A percentile compares a stretch with the other conserved stretches of the same genome.
phyloP scores from a whole-genome alignment of 1,284 basidiomycete species.

The Trametes sp. region DNA sequence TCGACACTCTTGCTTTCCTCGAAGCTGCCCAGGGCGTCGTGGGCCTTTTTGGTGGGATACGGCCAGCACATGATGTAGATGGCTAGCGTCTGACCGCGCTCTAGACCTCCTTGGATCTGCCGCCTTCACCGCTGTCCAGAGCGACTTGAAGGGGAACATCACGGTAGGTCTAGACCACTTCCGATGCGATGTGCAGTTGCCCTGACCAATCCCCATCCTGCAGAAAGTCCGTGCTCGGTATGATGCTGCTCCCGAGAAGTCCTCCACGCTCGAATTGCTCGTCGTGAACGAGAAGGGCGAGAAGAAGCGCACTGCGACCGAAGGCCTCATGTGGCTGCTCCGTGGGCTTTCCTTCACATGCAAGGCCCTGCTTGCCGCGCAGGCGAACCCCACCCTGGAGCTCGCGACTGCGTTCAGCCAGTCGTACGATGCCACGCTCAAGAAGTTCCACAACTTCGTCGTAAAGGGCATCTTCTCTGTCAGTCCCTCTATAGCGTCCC shows the following conservation, averaged over 20 bases:
- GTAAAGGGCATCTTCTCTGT: constrained; percentile 88
- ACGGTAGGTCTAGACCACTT: constrained; percentile 57
- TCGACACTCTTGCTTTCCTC: constrained; percentile 90
- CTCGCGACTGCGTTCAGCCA: constrained; percentile 82
- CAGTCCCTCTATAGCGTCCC: constrained; percentile 45
- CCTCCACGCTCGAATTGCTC: constrained; percentile 85
- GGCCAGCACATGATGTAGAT: background rate
- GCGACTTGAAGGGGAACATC: constrained; percentile 94
- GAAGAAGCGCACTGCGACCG: constrained; percentile 89
- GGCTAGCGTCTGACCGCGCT: background rate
- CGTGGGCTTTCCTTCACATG: constrained; percentile 94
- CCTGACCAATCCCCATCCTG: background rate
- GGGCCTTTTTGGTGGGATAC: constrained; percentile 84
- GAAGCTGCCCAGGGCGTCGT: constrained; percentile 92
- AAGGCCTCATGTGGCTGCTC: constrained; percentile 92
- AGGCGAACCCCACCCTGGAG: constrained; percentile 75
- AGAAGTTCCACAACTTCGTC: constrained; percentile 89
- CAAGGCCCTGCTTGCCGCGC: constrained; percentile 79
- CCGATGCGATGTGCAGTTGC: background rate
- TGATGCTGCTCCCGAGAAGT: constrained; percentile 68
- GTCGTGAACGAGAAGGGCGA: constrained; percentile 87
- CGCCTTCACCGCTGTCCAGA: constrained; percentile 88
- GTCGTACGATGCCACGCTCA: constrained; percentile 86
- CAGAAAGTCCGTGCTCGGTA: constrained; percentile 92
- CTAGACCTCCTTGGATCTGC: constrained; percentile 89